Evolutionary conservation across 352 stramenopile genomes (phyloP), one percentile per base, ranked within the genome.

Genomic region (Phytopythium montanum): DNA sequence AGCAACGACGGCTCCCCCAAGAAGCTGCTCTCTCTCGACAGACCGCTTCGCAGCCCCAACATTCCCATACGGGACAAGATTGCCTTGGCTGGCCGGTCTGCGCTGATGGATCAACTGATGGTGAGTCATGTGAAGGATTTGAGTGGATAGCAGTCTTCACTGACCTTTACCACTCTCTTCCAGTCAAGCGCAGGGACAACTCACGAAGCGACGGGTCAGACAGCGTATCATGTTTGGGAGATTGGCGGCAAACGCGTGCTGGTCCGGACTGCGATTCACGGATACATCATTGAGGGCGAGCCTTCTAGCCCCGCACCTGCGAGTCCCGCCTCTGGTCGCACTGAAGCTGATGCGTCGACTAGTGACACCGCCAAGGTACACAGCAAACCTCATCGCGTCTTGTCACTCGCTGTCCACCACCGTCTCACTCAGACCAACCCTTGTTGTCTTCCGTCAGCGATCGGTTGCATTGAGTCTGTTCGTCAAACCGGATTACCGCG

Each of bases 171-270:
- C 23, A 7, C 5, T n/a, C 44, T 9, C 5, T 50, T 52, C 25
- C 45, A 52, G 45, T 33, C 45, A 19, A 34, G 2, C 4, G 18
- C 45, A 33, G 25, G 25, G 1, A 10, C 21, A 25, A 54, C 23
- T 25, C 33, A 19, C 21, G 19, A 54, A 54, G 21, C 13, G 19
- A 64, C 51, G 6, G 59, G 65, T 34, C 48, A 61, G 42, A 75
- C 69, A 5, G 60, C 67, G 1, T 95, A 95, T 34, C 71, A 92
- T 52, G 62, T 92, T 6, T 95, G 85, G 83, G 59, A 80, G 31
- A 61, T 92, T 33, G 62, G 76, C 1, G 69, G 75, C 4, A 76
- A 73, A 5, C 73, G 75, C 12, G 66, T 93, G 18, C 71, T 95
- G 2, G 60, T 95, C 26, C 85, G 85, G 23, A 79, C 65, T 12